Evolutionary conservation across 2,329 filamentous ascomycete genomes (phyloP), one percentile per base, ranked within the genome.

Genomic region (Claviceps pusilla): DNA sequence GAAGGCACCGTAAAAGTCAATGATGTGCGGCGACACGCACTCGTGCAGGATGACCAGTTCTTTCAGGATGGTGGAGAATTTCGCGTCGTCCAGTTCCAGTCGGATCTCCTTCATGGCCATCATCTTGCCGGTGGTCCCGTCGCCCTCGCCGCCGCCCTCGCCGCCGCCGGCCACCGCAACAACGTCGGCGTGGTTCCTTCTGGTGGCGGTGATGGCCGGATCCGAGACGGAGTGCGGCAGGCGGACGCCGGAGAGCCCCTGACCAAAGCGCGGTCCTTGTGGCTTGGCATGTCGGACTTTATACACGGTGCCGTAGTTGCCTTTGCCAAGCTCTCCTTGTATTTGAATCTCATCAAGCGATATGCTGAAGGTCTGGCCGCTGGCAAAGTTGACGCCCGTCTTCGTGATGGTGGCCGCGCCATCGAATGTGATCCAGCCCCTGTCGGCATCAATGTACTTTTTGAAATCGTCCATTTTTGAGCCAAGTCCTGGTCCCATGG

Each of bases 101-200:
- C 93, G 82, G 62, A 98, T 94, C 70, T 98, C 93, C 68, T 98
- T 98, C 93, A 98, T 98, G 14, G 93, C 93, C 93, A 98, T 97
- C 56, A 95, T 76, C 51, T 87, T 80, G 19, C 91, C 89, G 0
- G 83, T 83, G 0, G 79, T 80, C 4, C 71, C 61, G 49, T 61
- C 64, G 24, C 57, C 16, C 4, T 71, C 72, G 50, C 69, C 60
- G 49, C 9, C 31, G 31, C 19, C 19, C 31, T 4, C 31, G 31
- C 9, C 31, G 31, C 31, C 31, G 31, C 5, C 9, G 5, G 31
- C 31, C 31, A 33, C n/a, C n/a, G 35, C 28, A 65, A 63, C 49
- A 60, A 67, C 66, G 12, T 60, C 56, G 0, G 60, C 55, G 0
- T 65, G 64, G 11, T 65, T 63, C 3, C 66, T 60, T 5, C 61